phyloP scores from a whole-genome alignment of 2,329 filamentous ascomycete genomes.

The Diaporthe ampelina region DNA sequence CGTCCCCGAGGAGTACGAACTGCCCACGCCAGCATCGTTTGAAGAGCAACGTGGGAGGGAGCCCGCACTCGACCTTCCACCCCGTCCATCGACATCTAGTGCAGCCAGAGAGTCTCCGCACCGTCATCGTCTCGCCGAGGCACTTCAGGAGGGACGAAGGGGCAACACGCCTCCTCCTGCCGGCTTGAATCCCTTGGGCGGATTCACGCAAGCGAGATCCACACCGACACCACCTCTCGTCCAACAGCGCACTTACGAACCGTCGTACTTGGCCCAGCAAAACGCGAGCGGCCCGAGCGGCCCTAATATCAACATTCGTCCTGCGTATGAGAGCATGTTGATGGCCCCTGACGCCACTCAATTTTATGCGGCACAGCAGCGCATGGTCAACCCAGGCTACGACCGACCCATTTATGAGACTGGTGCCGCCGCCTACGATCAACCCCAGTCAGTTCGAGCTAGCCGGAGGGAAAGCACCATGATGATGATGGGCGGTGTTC shows the following conservation, averaged over 20 bases:
- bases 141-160: slow-evolving; percentile 52
- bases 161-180: slow-evolving; percentile 63
- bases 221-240: slow-evolving; percentile 61
- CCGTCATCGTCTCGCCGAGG: slow-evolving; percentile 62
- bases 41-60: slow-evolving; percentile 43
- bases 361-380: slow-evolving; percentile 45
- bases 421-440: slow-evolving; percentile 50
- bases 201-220: slow-evolving; percentile 48
- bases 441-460: slow-evolving; percentile 54
- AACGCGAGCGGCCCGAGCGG: slow-evolving; percentile 45
- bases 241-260: slow-evolving; percentile 59
- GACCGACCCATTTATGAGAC: slow-evolving; percentile 55
- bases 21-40: slow-evolving; percentile 61
- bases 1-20: slow-evolving; percentile 74
- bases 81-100: slow-evolving; percentile 64
- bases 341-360: slow-evolving; percentile 54
- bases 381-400: slow-evolving; percentile 50
- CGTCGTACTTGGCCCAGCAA: slow-evolving; percentile 57
- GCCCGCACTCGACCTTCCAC: slow-evolving; percentile 46
- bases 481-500: slow-evolving; percentile 64
- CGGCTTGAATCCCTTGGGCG: slow-evolving; percentile 44
- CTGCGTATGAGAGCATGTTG: slow-evolving; percentile 61
- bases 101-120: slow-evolving; percentile 62
- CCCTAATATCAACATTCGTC: slow-evolving; percentile 51
- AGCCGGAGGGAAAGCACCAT: slow-evolving; percentile 73